Evolutionary conservation across 1,284 basidiomycete genomes (phyloP).

Genomic region (Ceratobasidium sp.): DNA sequence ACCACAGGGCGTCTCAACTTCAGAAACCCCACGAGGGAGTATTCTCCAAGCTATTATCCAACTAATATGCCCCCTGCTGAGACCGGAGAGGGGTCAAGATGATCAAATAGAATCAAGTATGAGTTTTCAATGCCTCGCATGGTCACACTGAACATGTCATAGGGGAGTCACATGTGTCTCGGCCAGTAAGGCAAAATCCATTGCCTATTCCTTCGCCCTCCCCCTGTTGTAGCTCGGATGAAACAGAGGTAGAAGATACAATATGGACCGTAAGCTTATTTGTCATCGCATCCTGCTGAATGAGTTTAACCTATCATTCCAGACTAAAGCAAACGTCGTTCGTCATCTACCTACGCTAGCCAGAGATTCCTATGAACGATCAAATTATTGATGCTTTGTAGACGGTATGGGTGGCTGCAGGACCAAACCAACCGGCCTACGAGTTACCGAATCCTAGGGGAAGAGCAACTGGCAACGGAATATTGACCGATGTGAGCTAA

Average conservation of each 20-base stretch:
- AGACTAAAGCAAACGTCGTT: conserved; percentile 5
- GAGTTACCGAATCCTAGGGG: neutral
- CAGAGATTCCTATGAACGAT: no score
- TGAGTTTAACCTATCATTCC: neutral
- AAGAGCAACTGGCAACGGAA: neutral
- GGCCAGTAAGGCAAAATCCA: neutral
- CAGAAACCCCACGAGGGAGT: no score
- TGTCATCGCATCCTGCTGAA: neutral
- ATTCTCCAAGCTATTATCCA: no score
- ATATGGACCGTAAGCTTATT: neutral
- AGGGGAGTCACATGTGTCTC: neutral
- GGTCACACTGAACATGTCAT: neutral
- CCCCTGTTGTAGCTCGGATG: neutral
- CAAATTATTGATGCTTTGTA: no score
- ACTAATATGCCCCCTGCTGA: no score
- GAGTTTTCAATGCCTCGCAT: neutral
- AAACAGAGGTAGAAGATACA: neutral
- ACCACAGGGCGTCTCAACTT: no score
- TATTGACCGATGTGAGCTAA: conserved; percentile 23
- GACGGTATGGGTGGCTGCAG: conserved; percentile 31
- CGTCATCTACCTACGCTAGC: neutral
- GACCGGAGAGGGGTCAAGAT: no score
- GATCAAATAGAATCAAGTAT: no score
- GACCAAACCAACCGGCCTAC: conserved; percentile 10
- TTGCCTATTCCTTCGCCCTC: neutral